Evolutionary conservation across 352 stramenopile genomes (phyloP).

Genomic region (Plasmopara viticola): DNA sequence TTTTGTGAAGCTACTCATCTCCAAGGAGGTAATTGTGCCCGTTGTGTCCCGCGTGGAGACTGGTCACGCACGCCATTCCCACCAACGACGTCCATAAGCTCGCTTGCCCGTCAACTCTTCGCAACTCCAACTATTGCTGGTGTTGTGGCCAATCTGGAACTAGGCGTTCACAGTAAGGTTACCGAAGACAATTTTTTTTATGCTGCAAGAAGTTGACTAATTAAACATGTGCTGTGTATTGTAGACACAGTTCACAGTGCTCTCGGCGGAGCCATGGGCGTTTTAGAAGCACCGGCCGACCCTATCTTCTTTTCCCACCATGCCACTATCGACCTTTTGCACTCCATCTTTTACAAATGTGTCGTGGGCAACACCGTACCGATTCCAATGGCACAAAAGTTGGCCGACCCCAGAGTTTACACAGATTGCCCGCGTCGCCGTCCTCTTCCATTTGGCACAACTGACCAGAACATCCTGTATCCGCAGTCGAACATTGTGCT

Average conservation of each 20-base stretch:
- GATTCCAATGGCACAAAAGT: slow-evolving; percentile 46
- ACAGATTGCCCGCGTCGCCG: slow-evolving; percentile 42
- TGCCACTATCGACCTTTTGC: slow-evolving; percentile 72
- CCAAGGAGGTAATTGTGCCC: slow-evolving; percentile 29
- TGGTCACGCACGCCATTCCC: slow-evolving; percentile 54
- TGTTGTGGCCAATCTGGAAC: slow-evolving; percentile 64
- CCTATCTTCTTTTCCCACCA: slow-evolving; percentile 87
- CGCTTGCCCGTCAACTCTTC: slow-evolving; percentile 70
- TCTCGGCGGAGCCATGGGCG: slow-evolving; percentile 57
- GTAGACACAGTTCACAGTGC: slow-evolving; percentile 78
- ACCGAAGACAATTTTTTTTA: neutral
- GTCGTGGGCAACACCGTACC: slow-evolving; percentile 52
- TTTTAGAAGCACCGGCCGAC: slow-evolving; percentile 69
- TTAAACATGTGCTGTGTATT: slow-evolving; percentile 5
- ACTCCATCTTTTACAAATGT: slow-evolving; percentile 84
- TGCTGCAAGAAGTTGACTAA: slow-evolving; percentile 4
- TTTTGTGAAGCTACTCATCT: slow-evolving; percentile 72
- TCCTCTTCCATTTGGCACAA: slow-evolving; percentile 21
- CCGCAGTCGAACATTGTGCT: slow-evolving; percentile 50
- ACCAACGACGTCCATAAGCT: slow-evolving; percentile 63
- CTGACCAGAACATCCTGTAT: slow-evolving; percentile 48
- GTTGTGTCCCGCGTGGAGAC: slow-evolving; percentile 64
- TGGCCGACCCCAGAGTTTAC: slow-evolving; percentile 57
- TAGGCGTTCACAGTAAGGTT: slow-evolving; percentile 68
- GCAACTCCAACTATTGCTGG: slow-evolving; percentile 51